Evolutionary conservation across 106 monocot genomes (phyloP), one percentile per base, ranked within the genome.

Genomic region (Narthecium ossifragum): DNA sequence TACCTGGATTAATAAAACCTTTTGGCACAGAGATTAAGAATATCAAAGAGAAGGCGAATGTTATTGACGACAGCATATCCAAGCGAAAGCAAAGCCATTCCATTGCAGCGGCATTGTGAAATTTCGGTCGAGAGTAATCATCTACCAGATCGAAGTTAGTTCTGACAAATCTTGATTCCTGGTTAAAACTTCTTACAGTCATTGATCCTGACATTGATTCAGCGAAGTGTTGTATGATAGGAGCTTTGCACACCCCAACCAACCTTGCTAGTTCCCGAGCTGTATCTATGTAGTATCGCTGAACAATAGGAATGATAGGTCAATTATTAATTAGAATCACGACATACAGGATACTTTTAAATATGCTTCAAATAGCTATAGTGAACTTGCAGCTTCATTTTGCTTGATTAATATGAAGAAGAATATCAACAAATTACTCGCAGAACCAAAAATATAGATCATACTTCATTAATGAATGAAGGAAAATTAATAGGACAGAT

Each of bases 191-290:
- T 70, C 92, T 77, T 29, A 92, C 83, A 31, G 75, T 92, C 25
- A 34, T 73, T 17, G 81, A 74, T 62, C 92, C 92, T 12, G 81
- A 71, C 30, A 86, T 51, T 25, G 86, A 74, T 57, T 92, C 86
- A 3, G 92, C 69, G 67, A 92, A 92, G 49, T 92, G 79, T 49
- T 92, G 86, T 60, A 92, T 86, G 39, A 92, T 76, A 14, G 91
- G 86, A 54, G 91, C 82, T 72, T 76, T 76, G 66, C 79, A 80
- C 18, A 92, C 80, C 1, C 86, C 86, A 17, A 75, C 63, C 45
- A 92, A 49, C 55, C 91, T 60, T 33, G 86, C 64, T 29, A 92
- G 41, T 43, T 92, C 91, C 2, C 91, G 69, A 51, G 86, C 79
- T 23, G 91, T 74, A 10, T 65, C 64, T 51, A 86, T 79, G 61